Evolutionary conservation across 1,139 yeast species (phyloP), one percentile per base, ranked within the genome.

Genomic region (Starmera stellimalicola): DNA sequence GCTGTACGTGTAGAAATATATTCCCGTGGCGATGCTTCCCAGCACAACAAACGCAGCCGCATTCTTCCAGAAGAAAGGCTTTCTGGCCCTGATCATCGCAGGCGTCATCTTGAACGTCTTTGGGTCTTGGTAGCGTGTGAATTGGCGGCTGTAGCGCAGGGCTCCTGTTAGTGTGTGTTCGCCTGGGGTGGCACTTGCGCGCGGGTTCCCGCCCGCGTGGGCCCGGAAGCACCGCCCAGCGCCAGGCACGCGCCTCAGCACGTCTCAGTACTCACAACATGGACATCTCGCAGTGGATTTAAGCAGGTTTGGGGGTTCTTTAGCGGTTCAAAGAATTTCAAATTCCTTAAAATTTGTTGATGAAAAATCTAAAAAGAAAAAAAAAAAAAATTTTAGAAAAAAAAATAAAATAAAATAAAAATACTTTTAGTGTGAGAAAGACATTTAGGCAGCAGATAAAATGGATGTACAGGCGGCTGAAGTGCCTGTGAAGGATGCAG

Each of bases 41-140:
- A 83, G 63, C 0, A 70, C 56, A 15, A 65, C 64, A 36, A 88
- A 73, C 0, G 77, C 73, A 16, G 73, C 59, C 53, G 80, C 69
- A 57, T 88, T 88, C 51, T 70, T 76, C 70, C 77, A 73, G 61
- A 87, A 81, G 54, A 72, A 88, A 28, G 95, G 96, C 37, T 71
- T 68, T 55, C 97, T 73, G 31, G 95, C 95, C 47, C 97, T 68
- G 48, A 84, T 66, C 65, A 88, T 77, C 8, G 95, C 95, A 15
- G 95, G 95, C 3, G 95, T 83, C 87, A 87, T 87, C 54, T 82
- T 82, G 61, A 77, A 80, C 16, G 94, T 83, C 50, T 67, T 65
- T 34, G 77, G 81, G 58, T 82, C 84, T 53, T 82, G 80, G 58
- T 84, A 85, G 26, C 55, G 62, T 26, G 70, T 65, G 15, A 57